Evolutionary conservation across 75 land plant genomes (phyloP).

Genomic region (Selaginella moellendorffii): DNA sequence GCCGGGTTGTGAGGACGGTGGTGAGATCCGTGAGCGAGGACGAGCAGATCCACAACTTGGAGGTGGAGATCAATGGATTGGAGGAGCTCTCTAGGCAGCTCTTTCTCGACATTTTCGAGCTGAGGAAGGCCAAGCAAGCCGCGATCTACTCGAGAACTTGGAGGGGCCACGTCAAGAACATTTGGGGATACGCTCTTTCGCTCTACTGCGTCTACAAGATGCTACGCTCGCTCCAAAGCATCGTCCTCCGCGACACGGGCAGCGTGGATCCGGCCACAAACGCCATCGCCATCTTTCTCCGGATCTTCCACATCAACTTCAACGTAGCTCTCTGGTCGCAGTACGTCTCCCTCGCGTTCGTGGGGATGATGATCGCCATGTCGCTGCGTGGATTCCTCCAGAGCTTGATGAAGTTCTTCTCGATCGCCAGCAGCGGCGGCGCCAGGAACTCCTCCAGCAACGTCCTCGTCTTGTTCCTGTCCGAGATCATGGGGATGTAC

Average conservation of each 20-base stretch:
- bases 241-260: not conserved
- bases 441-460: constrained; percentile 83
- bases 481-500: constrained; percentile 98
- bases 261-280: constrained; percentile 55
- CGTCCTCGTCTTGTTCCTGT: constrained; percentile 60
- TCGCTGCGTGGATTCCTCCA: constrained; percentile 76
- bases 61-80: constrained; percentile 65
- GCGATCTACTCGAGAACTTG: constrained; percentile 85
- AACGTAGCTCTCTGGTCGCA: constrained; percentile 65
- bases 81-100: constrained; percentile 84
- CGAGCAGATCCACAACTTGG: constrained; percentile 57
- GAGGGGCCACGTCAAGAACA: constrained; percentile 78
- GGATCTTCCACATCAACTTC: constrained; percentile 79
- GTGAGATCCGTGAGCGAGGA: not conserved
- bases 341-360: constrained; percentile 78
- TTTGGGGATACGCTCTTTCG: constrained; percentile 69
- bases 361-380: constrained; percentile 78
- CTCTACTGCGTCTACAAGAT: constrained; percentile 86
- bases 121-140: constrained; percentile 87
- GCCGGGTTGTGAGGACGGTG: not conserved
- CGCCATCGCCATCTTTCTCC: constrained; percentile 53
- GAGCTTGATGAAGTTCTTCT: constrained; percentile 71
- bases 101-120: constrained; percentile 74
- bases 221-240: constrained; percentile 16
- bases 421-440: constrained; percentile 15